Base-by-base conservation (phyloP, 2,329 filamentous ascomycete species). In the Pestalotiopsis sp. region DNA sequence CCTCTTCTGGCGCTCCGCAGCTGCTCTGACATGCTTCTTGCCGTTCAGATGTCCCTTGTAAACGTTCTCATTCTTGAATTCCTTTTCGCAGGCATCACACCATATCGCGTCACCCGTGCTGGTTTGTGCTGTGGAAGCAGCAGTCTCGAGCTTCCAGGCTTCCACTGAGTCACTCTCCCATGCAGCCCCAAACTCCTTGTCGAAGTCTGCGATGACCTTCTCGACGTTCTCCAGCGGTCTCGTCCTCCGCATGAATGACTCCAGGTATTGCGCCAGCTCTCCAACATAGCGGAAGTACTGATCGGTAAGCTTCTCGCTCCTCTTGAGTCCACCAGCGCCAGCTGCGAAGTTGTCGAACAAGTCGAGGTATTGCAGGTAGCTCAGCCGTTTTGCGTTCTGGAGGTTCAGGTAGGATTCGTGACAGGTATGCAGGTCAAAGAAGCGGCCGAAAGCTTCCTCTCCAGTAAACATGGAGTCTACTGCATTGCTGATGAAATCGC, bases 401-500 rank as follows among this genome's bases (percentile, higher is more conserved):
- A 99, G 85, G 77, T 99, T 99, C 69, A 98, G 86, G 77, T 94
- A 99, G 14, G 92, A 86, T 76, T 98, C 95, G 80, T 98, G 95
- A 73, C 91, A 88, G 52, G 86, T 88, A 20, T 92, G 95, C 61
- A 99, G 83, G 79, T 99, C 96, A 76, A 99, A 93, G 81, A 93
- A 99, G 74, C 94, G 92, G 58, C 96, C 96, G 76, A 92, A 98
- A 0, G 92, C 92, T 80, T 99, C 96, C 81, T 99, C 97, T 70
- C 96, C 96, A 0, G 94, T 97, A 80, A 99, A 99, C 84, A 98
- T 92, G 68, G 90, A 90, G 77, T 98, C 95, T 62, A 98, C 91
- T 65, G 95, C 89, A 58, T 88, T 89, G 67, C 88, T 80, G 1
- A 86, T 83, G 61, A 92, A 89, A 64, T 90, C 88, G 72, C 92